Evolutionary conservation across 139 green algal species (phyloP).

Genomic region (Ettlia oleoabundans): DNA sequence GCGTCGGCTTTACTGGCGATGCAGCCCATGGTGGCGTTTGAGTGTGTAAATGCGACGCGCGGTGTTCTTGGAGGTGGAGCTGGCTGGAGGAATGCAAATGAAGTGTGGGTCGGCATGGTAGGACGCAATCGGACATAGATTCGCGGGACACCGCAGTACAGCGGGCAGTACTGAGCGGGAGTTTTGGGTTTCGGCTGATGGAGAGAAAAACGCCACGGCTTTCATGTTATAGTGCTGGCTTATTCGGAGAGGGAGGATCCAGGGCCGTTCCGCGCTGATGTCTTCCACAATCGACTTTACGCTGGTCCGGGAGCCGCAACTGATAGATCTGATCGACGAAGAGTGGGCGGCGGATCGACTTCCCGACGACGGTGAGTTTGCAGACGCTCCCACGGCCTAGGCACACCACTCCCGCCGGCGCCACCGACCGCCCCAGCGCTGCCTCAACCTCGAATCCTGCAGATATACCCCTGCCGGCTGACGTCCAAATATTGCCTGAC

Average conservation of each 20-base stretch:
- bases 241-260: not conserved
- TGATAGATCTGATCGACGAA: slow-evolving; percentile 40
- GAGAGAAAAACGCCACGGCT: too few species aligned
- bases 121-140: too few species aligned
- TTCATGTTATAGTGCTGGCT: too few species aligned
- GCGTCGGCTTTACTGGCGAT: not conserved
- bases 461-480: slow-evolving; percentile 42
- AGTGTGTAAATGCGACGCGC: not conserved
- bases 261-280: slow-evolving; percentile 10
- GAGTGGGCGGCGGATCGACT: slow-evolving; percentile 43
- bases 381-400: too few species aligned
- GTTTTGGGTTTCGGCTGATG: too few species aligned
- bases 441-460: too few species aligned
- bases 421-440: not conserved
- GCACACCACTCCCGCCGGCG: not conserved
- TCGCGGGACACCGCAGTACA: too few species aligned
- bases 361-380: slow-evolving; percentile 32
- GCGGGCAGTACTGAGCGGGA: too few species aligned
- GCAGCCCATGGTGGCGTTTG: not conserved
- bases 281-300: not conserved
- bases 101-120: too few species aligned
- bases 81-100: too few species aligned
- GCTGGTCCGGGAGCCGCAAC: slow-evolving; percentile 30
- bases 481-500: slow-evolving; percentile 9
- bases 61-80: too few species aligned